phyloP scores from a whole-genome alignment of 352 stramenopile species.

The Phytophthora citricola region DNA sequence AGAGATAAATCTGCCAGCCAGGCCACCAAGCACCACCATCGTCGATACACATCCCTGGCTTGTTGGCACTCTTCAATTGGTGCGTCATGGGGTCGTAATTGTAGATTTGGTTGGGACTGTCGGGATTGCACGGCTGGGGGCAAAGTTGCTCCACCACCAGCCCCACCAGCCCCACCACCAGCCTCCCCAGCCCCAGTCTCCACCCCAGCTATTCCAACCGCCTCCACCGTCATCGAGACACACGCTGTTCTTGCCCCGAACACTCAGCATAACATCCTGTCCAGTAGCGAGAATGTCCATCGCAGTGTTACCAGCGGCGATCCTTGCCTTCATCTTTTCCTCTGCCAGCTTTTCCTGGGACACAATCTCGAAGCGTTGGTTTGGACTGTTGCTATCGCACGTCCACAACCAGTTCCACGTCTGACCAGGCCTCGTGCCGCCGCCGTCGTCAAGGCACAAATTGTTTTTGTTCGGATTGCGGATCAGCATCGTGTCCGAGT shows the following conservation, averaged over 20 bases:
- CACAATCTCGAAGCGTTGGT: constrained; percentile 30
- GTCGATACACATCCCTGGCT: constrained; percentile 26
- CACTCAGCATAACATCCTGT: constrained; percentile 32
- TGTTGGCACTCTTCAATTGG: constrained; percentile 21
- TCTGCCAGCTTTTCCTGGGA: constrained; percentile 7
- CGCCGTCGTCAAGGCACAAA: constrained; percentile 40
- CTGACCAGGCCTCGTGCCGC: constrained; percentile 5
- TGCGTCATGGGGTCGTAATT: constrained; percentile 30
- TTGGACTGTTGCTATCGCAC: constrained; percentile 24
- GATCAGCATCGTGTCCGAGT: too few relatives aligned
- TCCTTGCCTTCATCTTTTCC: constrained; percentile 17
- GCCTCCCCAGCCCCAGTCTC: too few relatives aligned
- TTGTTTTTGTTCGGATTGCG: constrained; percentile 22
- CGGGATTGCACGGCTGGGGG: constrained; percentile 26
- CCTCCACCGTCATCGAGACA: constrained; percentile 47
- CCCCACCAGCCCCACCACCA: too few relatives aligned
- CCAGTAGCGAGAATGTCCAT: constrained; percentile 20
- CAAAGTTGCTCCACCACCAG: constrained; percentile 22
- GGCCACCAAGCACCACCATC: constrained; percentile 25
- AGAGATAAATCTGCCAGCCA: constrained; percentile 21
- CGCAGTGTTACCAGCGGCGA: constrained; percentile 19
- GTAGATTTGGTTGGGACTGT: constrained; percentile 45
- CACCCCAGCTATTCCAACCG: too few relatives aligned
- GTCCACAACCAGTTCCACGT: constrained; percentile 24
- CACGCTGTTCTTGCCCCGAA: constrained; percentile 32